phyloP scores from a whole-genome alignment of 306 rosid genomes.

The Acacia melanoxylon region DNA sequence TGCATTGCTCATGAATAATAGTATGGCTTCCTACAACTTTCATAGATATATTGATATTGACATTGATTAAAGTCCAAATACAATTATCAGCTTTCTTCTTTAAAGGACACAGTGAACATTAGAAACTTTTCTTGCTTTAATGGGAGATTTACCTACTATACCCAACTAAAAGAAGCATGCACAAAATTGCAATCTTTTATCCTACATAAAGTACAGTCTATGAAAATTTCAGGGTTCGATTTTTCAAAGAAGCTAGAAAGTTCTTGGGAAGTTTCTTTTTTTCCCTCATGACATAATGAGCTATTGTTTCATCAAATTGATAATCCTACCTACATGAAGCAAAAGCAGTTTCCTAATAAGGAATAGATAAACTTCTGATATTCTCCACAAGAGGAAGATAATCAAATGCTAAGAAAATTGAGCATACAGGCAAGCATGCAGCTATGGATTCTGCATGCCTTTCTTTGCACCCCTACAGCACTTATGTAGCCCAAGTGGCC shows the following conservation, averaged over 20 bases:
- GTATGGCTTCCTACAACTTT: background rate
- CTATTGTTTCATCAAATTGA: background rate
- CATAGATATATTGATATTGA: background rate
- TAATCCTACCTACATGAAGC: background rate
- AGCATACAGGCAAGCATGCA: conserved; percentile 7
- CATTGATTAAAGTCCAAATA: background rate
- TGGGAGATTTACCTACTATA: background rate
- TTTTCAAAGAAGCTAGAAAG: background rate
- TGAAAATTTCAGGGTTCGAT: background rate
- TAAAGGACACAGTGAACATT: background rate
- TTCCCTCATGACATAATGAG: background rate
- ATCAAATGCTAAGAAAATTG: background rate
- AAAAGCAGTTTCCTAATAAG: background rate
- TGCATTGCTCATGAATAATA: background rate
- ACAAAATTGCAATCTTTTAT: background rate
- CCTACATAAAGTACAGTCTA: background rate
- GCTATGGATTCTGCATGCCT: conserved; percentile 18
- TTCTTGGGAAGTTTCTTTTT: background rate
- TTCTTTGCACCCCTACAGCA: conserved; percentile 4
- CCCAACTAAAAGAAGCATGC: background rate
- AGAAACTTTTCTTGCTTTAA: background rate
- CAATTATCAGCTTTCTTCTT: background rate
- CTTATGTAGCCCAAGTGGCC: background rate
- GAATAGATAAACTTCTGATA: background rate
- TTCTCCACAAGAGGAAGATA: background rate